Conservation (phyloP, 192 early-diverging fungal species). For the Entophlyctis helioformis region DNA sequence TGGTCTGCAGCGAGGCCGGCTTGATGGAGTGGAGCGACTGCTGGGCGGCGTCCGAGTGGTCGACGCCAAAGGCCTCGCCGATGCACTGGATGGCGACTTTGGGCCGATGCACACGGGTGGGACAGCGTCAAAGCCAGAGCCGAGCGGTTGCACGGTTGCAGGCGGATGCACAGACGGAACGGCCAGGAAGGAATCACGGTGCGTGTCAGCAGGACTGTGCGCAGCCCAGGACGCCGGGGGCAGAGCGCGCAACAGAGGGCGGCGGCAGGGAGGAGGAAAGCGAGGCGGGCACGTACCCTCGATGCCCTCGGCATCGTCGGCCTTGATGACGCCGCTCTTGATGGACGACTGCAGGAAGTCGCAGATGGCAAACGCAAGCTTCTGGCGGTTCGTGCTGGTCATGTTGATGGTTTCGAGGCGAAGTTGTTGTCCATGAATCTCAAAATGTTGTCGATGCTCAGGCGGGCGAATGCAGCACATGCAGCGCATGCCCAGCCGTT, state of each 20-base stretch:
- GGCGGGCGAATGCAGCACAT: no score
- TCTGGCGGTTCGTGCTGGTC: no score
- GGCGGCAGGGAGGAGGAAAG: not conserved
- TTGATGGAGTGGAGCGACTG: conserved; percentile 66
- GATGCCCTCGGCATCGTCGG: conserved; percentile 68
- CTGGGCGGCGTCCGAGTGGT: conserved; percentile 56
- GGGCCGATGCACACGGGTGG: no score
- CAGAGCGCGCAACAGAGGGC: not conserved
- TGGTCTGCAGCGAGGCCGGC: conserved; percentile 64
- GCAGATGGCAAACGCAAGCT: conserved; percentile 68
- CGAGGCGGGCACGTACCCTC: conserved; percentile 41
- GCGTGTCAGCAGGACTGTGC: not conserved
- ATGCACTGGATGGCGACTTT: conserved; percentile 88
- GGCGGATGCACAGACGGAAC: no score
- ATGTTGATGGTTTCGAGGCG: no score
- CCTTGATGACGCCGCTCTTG: conserved; percentile 54
- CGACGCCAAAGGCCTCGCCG: conserved; percentile 84
- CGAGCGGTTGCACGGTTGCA: no score
- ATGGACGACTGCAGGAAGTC: conserved; percentile 65
- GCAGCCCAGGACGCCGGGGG: not conserved
- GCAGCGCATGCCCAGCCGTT: no score
- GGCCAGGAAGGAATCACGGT: not conserved
- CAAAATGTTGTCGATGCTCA: no score
- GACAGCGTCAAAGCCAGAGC: no score
- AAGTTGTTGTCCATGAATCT: no score